Percentiles rank a stretch among this genome's conserved stretches.
Evolutionary conservation across 2,329 filamentous ascomycete species (phyloP).

Genomic region (Septoria petroselini): DNA sequence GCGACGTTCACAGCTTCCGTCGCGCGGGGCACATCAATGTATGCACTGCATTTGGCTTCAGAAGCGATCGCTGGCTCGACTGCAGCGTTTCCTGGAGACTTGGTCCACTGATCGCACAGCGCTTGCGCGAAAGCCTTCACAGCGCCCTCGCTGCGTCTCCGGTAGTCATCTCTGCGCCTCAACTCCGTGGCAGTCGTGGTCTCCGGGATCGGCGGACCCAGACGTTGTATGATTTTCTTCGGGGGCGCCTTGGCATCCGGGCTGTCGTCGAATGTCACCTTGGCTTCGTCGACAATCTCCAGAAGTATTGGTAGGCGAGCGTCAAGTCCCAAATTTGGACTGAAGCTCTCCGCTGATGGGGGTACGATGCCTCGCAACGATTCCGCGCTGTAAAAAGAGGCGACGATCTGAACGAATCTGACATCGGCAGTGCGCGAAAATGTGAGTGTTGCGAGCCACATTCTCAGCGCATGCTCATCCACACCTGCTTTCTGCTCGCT

Average conservation of each 20-base stretch:
- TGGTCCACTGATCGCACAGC: slow-evolving; percentile 6
- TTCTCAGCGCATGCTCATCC: slow-evolving; percentile 15
- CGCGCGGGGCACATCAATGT: slow-evolving; percentile 1
- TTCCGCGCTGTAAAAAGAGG: neutral
- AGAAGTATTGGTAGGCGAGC: neutral
- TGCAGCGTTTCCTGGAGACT: neutral
- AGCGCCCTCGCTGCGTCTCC: slow-evolving; percentile 2
- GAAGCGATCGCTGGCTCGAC: neutral
- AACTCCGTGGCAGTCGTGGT: neutral
- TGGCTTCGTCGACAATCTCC: slow-evolving; percentile 3
- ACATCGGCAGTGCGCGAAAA: slow-evolving; percentile 44
- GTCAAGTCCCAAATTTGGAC: neutral
- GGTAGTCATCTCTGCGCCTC: slow-evolving; percentile 8
- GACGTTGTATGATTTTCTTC: neutral
- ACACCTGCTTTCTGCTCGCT: slow-evolving; percentile 3
- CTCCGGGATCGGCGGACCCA: neutral
- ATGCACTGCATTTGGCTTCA: neutral
- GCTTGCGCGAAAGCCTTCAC: neutral
- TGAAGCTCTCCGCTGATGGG: slow-evolving; percentile 3
- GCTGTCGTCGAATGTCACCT: slow-evolving; percentile 3
- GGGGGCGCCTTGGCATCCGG: slow-evolving; percentile 4
- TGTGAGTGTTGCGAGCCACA: slow-evolving; percentile 41
- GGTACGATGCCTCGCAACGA: neutral
- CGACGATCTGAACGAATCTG: slow-evolving; percentile 43
- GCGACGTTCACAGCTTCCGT: neutral